Evolutionary conservation across 768 basidiomycete genomes (phyloP), one percentile per base, ranked within the genome.

Genomic region (Boletales sp.): DNA sequence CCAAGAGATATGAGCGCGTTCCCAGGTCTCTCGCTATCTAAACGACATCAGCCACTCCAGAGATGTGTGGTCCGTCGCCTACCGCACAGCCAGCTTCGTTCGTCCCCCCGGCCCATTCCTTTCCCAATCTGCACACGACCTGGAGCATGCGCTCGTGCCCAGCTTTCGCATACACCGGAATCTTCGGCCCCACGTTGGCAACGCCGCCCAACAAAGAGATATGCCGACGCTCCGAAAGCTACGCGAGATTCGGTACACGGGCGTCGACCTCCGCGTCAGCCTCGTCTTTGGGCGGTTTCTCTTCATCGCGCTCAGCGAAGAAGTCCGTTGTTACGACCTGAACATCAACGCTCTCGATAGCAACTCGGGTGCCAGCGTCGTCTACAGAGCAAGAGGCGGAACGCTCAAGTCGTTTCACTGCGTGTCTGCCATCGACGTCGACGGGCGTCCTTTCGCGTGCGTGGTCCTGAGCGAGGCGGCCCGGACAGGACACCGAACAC

Each of bases 281-380:
- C 36, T 61, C 29, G 38, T 62, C 41, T 50, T 62, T 43, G 52
- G 52, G 2, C 53, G 44, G 11, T 59, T 50, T 37, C 36, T 61
- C 10, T 18, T 60, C 18, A 6, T 58, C 30, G 55, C 55, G 12
- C 27, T 61, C 35, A 44, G 4, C 19, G 47, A 53, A 14, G 50
- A 61, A 45, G 40, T 60, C 7, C 55, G 46, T 18, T 60, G 58
- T 13, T 48, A 61, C 40, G 50, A 57, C 35, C 34, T 57, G 38
- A 43, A 24, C 35, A 27, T 27, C 24, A 27, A 27, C 24, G 24
- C 24, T 6, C 32, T 47, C 15, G 46, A 45, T 19, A 31, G 45
- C 38, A 53, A 53, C 39, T 47, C 45, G n/a, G 50, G 42, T 10
- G 56, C 50, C 14, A 47, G 39, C 19, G 45, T 53, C 18, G 27